These are phyloP conservation scores for Pseudogymnoascus sp. DNA, from an alignment of 2,329 filamentous ascomycete species.

Conservation along the genomic window DNA sequence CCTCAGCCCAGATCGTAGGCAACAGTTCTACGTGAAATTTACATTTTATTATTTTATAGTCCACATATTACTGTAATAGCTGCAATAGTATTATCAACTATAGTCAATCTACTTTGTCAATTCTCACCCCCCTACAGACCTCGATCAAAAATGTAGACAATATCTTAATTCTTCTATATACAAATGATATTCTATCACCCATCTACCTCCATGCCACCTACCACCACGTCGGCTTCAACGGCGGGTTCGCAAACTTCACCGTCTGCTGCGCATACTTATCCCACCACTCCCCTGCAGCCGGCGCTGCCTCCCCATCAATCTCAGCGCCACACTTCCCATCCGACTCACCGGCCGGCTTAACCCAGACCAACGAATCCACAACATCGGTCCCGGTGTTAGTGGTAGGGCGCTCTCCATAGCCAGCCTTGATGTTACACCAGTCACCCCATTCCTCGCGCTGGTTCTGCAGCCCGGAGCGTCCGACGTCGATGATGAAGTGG, in stretches of 20 bases:
- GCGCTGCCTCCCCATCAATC: constrained; percentile 27
- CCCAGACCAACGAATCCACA: constrained; percentile 38
- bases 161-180: background rate
- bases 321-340: constrained; percentile 34
- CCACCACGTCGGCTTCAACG: constrained; percentile 14
- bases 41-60: background rate
- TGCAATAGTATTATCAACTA: background rate
- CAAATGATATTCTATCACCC: background rate
- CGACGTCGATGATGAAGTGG: constrained; percentile 39
- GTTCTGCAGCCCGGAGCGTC: constrained; percentile 33
- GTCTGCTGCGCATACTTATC: constrained; percentile 35
- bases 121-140: background rate
- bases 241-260: constrained; percentile 32
- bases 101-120: background rate
- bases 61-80: background rate
- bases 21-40: background rate
- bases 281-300: constrained; percentile 35
- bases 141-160: background rate
- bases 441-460: constrained; percentile 34
- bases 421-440: constrained; percentile 38
- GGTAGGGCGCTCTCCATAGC: constrained; percentile 33
- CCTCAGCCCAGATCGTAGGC: background rate
- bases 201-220: background rate
- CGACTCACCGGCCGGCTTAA: constrained; percentile 38
- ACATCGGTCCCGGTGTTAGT: constrained; percentile 29